Base-by-base conservation (phyloP, 371 early-diverging fungal genomes). In the Rhizopus stolonifer region DNA sequence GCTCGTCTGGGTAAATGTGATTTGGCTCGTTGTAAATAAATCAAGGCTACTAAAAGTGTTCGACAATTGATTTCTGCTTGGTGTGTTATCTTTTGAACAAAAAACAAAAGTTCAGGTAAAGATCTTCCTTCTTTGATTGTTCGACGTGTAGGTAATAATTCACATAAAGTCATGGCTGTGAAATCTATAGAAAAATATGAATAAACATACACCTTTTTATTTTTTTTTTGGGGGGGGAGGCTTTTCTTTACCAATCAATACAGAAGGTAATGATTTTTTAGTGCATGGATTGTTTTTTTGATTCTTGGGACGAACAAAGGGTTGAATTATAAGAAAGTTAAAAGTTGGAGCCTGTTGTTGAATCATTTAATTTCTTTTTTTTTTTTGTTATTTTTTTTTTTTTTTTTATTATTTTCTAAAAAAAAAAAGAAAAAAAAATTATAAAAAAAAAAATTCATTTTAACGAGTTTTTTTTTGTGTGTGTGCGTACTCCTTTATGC, bases 21-120 rank as follows among this genome's bases (percentile, higher is more conserved):
- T 62, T 73, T 77, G n/a, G 72, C 74, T 21, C 74, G 63, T 43
- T 73, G 55, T 6, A 77, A 48, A 45, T 70, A 73, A 26, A 77
- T 77, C 46, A 77, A 53, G 21, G 77, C 74, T 0, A 77, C 71
- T 11, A 77, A 54, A 15, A 71, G 64, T 2, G 67, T 64, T 17
- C 70, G 54, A 22, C 70, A 73, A 22, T 67, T 60, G 33, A 69
- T 60, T 9, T 58, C 49, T 6, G 68, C 70, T 44, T 67, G 61
- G 22, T 50, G 53, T 7, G 70, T 73, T 0, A 70, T 61, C 48
- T 67, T 69, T 55, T 70, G 65, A 22, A 73, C 67, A 40, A 69
- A 73, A 39, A 63, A 67, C 4, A 73, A 36, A 1, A 73, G 36
- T 26, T 69, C 74, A 17, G 56, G 54, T 19, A 54, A 39, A 9